These are phyloP conservation scores for Hymenoscyphus infarciens DNA, from an alignment of 2,329 filamentous ascomycete species.

Conservation along the genomic window DNA sequence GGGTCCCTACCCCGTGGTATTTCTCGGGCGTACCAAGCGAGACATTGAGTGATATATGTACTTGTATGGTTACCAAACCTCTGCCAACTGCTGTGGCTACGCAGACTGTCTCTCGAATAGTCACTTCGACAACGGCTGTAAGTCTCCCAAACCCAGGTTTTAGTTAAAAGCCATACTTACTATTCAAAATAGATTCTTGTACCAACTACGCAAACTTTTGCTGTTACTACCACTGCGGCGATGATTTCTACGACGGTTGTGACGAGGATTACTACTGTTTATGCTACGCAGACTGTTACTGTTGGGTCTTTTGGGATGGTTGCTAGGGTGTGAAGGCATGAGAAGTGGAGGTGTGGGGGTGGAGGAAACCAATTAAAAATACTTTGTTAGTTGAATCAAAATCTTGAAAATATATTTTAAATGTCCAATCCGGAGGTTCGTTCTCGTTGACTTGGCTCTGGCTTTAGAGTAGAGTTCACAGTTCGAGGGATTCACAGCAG, in stretches of 20 bases:
- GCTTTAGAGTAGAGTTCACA: too few species aligned
- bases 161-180: not conserved
- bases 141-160: not conserved
- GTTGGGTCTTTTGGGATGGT: not conserved
- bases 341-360: too few species aligned
- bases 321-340: too few species aligned
- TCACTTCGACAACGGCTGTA: not conserved
- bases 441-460: too few species aligned
- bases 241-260: not conserved
- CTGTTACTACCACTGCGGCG: not conserved
- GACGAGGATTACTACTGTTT: not conserved
- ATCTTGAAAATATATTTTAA: too few species aligned
- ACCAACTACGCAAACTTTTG: not conserved
- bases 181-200: not conserved
- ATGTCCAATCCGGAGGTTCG: too few species aligned
- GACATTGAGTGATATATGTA: conserved; percentile 6
- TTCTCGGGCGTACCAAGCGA: conserved; percentile 3
- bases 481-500: too few species aligned
- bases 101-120: not conserved
- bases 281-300: conserved; percentile 4
- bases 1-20: conserved; percentile 5
- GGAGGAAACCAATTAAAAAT: too few species aligned
- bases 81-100: not conserved
- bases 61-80: conserved; percentile 9
- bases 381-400: too few species aligned